A percentile compares a stretch with the other conserved stretches of the same genome.
These are phyloP conservation scores for Croton laevigatus DNA, from an alignment of 441 rosid genomes.

Conservation along the genomic window DNA sequence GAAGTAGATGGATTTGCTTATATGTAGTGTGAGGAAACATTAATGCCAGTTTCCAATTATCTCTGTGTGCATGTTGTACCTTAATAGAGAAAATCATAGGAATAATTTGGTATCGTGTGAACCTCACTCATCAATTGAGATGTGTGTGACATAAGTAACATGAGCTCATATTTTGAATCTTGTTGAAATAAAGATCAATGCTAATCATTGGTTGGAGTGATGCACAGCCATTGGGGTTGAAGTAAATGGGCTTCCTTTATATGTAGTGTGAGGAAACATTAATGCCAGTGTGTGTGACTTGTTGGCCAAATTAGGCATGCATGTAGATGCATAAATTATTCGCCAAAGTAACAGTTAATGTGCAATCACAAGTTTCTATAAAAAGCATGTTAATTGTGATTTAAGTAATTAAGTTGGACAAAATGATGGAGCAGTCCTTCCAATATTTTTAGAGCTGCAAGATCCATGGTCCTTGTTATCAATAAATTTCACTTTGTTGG, in stretches of 20 bases:
- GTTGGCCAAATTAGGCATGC: no score
- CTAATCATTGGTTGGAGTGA: no score
- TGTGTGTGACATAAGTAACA: not conserved
- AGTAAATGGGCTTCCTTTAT: no score
- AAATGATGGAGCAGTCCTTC: not conserved
- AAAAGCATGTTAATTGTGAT: not conserved
- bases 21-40: no score
- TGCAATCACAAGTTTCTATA: not conserved
- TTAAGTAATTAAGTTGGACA: not conserved
- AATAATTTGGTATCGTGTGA: no score
- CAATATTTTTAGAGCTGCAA: not conserved
- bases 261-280: no score
- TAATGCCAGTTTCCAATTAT: not conserved
- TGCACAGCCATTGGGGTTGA: no score
- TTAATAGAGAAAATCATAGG: not conserved
- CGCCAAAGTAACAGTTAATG: no score
- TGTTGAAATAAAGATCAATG: no score
- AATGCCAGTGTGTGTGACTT: no score
- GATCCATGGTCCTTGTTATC: not conserved
- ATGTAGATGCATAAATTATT: no score
- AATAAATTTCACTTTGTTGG: not conserved
- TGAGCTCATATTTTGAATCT: not conserved
- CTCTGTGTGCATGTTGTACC: not conserved
- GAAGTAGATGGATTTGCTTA: no score
- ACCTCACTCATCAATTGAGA: not conserved